Evolutionary conservation across 768 basidiomycete species (phyloP), one percentile per base, ranked within the genome.

Genomic region (Serendipita sp.): DNA sequence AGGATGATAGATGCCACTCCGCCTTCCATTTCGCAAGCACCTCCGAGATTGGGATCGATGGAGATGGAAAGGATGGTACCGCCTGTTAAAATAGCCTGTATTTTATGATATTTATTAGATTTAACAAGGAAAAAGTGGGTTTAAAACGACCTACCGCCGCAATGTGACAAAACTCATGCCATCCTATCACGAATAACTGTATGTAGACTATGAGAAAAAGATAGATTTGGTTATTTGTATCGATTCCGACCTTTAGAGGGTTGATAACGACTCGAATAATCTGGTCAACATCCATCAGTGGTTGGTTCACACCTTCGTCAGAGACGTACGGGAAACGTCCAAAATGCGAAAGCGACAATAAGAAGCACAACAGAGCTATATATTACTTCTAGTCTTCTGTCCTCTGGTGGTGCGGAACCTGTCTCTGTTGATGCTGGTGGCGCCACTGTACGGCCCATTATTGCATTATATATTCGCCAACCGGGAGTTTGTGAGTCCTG

Each of bases 81-180:
- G 45, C 48, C 52, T 51, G 65, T 47, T 47, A 65, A 18, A 56
- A 67, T 28, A 65, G 66, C 36, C 65, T 60, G 28, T 10, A 60
- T 7, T 28, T 16, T 3, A n/a, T 60, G 35, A 8, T 11, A 28
- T 4, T 3, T 8, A 35, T 60, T 28, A 35, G 56, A 10, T 30
- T 32, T 60, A 10, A 7, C 7, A 13, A 41, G 38, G 13, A 32
- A 28, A 3, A 30, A 28, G 23, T 11, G 8, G 23, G n/a, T 18
- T 41, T 41, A 7, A 13, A 13, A n/a, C 3, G 34, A 78, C 86
- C 64, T 68, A 91, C 90, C 44, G 83, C 82, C 58, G 80, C 77
- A 70, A 91, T 85, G 73, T 93, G 91, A 71, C 87, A 91, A 15
- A 92, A 78, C 71, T 93, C 91, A 70, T 93, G 91, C 81, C 84